Percentiles rank a stretch among this genome's conserved stretches.
phyloP scores from a whole-genome alignment of 352 stramenopile genomes.

The Pythium coloratum region DNA sequence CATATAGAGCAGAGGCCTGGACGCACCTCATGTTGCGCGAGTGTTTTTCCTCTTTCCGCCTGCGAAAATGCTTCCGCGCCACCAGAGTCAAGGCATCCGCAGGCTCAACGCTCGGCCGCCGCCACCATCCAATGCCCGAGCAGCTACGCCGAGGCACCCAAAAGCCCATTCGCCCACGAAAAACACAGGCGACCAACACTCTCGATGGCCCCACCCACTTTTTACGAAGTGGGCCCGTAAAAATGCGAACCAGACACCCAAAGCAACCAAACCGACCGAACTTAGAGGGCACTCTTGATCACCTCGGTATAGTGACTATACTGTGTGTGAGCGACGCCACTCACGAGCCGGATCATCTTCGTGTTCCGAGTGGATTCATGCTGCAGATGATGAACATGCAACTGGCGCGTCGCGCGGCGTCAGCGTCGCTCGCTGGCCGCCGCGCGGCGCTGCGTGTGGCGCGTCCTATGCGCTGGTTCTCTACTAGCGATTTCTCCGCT shows the following conservation, averaged over 20 bases:
- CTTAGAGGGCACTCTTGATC: constrained; percentile 2
- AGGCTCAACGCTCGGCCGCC: constrained; percentile 22
- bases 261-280: background rate
- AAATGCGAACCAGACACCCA: constrained; percentile 1
- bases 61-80: constrained; percentile 26
- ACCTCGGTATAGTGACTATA: constrained; percentile 2
- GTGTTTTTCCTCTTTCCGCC: constrained; percentile 32
- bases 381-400: background rate
- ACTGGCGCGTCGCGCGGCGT: background rate
- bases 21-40: constrained; percentile 33
- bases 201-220: background rate
- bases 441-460: background rate
- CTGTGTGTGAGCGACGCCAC: background rate
- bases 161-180: constrained; percentile 20
- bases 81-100: background rate
- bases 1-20: background rate
- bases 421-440: background rate
- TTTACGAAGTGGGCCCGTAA: constrained; percentile 9
- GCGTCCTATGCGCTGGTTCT: background rate
- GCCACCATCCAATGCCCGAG: constrained; percentile 38
- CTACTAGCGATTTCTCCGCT: background rate
- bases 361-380: background rate
- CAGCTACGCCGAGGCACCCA: background rate
- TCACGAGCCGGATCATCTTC: background rate
- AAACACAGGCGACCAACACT: constrained; percentile 16